Conservation (phyloP, 495 filamentous ascomycete genomes). For the Penicillium ochrochloron region DNA sequence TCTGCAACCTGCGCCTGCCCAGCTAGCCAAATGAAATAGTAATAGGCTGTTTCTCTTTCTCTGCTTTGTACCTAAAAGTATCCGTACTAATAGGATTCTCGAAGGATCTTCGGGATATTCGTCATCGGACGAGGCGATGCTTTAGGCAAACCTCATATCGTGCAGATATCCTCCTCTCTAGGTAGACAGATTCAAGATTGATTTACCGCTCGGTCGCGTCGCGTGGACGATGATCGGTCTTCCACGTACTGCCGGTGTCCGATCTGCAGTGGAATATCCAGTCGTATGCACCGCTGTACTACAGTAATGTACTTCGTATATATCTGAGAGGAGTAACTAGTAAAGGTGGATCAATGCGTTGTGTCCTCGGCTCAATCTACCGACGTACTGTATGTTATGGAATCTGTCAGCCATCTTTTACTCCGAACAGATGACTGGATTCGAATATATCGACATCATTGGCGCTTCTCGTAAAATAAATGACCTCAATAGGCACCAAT, state of each 20-base stretch:
- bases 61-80: not conserved
- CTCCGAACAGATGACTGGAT: not conserved
- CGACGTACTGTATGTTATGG: not conserved
- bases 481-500: slow-evolving; percentile 19
- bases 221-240: slow-evolving; percentile 8
- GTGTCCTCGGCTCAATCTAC: slow-evolving; percentile 12
- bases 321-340: not conserved
- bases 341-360: not conserved
- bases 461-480: slow-evolving; percentile 5
- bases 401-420: not conserved
- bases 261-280: slow-evolving; percentile 24
- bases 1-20: not conserved
- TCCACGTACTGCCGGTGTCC: slow-evolving; percentile 8
- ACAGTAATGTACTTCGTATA: not conserved
- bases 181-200: not conserved
- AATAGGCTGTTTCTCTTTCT: not conserved
- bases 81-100: not conserved
- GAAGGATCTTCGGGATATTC: not conserved
- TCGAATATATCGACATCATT: not conserved
- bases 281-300: not conserved
- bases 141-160: not conserved
- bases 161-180: not conserved
- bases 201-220: slow-evolving; percentile 4
- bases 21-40: not conserved
- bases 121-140: slow-evolving; percentile 3